Conservation (phyloP, 495 filamentous ascomycete genomes). For the Glonium stellatum region DNA sequence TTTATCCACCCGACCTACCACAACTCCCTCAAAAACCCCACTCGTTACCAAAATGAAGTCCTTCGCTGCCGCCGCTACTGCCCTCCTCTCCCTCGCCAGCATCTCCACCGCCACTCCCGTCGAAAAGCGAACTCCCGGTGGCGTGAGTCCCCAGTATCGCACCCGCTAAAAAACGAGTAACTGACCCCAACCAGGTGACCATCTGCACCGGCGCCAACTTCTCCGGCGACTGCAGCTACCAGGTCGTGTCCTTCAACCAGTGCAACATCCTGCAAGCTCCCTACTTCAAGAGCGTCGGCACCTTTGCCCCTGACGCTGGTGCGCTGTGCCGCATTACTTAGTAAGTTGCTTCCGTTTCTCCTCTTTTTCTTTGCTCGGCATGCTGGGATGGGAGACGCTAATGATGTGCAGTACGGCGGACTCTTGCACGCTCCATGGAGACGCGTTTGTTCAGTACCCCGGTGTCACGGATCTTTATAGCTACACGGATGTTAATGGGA, state of each 20-base stretch:
- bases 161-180: no score
- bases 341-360: conserved; percentile 5
- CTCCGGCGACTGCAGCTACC: conserved; percentile 5
- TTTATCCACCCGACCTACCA: conserved; percentile 1
- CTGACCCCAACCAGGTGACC: no score
- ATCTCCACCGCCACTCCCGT: conserved; percentile 4
- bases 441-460: conserved; percentile 17
- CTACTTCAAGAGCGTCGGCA: conserved; percentile 15
- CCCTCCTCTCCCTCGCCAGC: conserved; percentile 12
- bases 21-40: background rate
- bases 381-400: background rate
- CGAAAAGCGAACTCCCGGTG: conserved; percentile 7
- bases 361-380: background rate
- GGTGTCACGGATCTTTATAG: conserved; percentile 9
- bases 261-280: conserved; percentile 5
- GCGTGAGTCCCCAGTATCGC: background rate
- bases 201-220: conserved; percentile 17
- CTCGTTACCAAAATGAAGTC: conserved; percentile 16
- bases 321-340: conserved; percentile 22
- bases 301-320: conserved; percentile 9
- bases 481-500: conserved; percentile 15
- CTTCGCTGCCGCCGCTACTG: conserved; percentile 6
- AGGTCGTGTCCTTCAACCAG: conserved; percentile 9
- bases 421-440: conserved; percentile 17
- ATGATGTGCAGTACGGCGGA: conserved; percentile 14